Evolutionary conservation across 805 yeast species (phyloP), one percentile per base, ranked within the genome.

Genomic region (Wickerhamiella kurtzmanii): DNA sequence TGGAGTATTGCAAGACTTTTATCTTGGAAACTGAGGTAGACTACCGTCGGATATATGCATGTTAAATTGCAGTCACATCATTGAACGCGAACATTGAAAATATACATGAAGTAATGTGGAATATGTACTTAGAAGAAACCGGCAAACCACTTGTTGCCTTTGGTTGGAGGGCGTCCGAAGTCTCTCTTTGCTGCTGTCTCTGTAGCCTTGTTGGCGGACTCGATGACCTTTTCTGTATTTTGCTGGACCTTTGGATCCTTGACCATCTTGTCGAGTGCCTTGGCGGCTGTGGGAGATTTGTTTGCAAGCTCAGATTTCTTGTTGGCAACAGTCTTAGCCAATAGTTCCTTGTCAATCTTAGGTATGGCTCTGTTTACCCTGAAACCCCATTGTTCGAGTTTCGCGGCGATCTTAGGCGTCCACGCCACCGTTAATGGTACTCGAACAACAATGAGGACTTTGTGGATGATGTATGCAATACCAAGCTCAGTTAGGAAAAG

Each of bases 381-480:
- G 67, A 84, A 86, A 1, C 95, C 96, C 82, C 85, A 77, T 19
- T 72, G 65, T 48, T 82, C 75, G 51, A 89, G 71, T 42, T 67
- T 60, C 45, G 64, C 68, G 3, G 86, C 95, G 2, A 86, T 72
- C 1, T 76, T 60, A 4, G 98, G 98, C 0, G 96, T 87, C 11
- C 88, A 73, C 2, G 95, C 94, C 0, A 96, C 96, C 0, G 96
- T 82, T 25, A 86, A 63, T 13, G 98, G 98, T 3, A 92, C 67
- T 52, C 98, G 74, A 38, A 92, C 73, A 50, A 89, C 76, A 20
- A 89, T 74, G 52, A 92, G 71, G 3, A 88, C 76, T 66, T 92
- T 92, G 68, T 92, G 97, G 41, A 92, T 68, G 2, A 95, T 95
- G 61, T 92, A 92, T 0, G 97, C 97, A 45, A 92, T 74, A 11